These are phyloP conservation scores for Hypoxylon sp. DNA, from an alignment of 2,329 filamentous ascomycete species.

Conservation along the genomic window DNA sequence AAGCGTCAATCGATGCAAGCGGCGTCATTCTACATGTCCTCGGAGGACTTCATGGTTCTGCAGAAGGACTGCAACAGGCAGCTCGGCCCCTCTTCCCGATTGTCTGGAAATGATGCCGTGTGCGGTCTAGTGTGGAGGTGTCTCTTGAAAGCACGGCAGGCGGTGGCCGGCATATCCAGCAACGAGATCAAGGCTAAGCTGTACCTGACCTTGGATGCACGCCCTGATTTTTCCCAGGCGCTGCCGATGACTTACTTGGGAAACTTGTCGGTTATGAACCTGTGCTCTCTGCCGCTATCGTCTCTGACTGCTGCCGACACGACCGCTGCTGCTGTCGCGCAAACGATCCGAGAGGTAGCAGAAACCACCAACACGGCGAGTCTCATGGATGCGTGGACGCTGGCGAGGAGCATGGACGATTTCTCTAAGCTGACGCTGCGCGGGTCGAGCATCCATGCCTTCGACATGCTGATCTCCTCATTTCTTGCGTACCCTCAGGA, in stretches of 20 bases:
- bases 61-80: neutral
- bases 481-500: conserved; percentile 13
- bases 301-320: conserved; percentile 4
- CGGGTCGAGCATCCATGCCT: too few relatives aligned
- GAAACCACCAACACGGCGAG: neutral
- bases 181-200: neutral
- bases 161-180: neutral
- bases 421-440: conserved; percentile 9
- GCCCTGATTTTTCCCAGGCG: conserved; percentile 10
- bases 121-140: conserved; percentile 30
- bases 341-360: conserved; percentile 7
- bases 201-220: conserved; percentile 12
- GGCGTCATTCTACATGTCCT: conserved; percentile 26
- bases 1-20: conserved; percentile 7
- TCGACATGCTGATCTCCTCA: conserved; percentile 14
- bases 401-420: conserved; percentile 7
- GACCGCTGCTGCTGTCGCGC: conserved; percentile 11
- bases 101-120: conserved; percentile 24
- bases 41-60: conserved; percentile 4
- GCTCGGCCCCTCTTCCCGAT: neutral
- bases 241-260: conserved; percentile 26
- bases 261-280: conserved; percentile 20
- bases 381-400: conserved; percentile 21
- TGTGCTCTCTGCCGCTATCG: neutral
- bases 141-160: conserved; percentile 8